Evolutionary conservation across 2,329 filamentous ascomycete species (phyloP).

Genomic region (Fusarium citri): DNA sequence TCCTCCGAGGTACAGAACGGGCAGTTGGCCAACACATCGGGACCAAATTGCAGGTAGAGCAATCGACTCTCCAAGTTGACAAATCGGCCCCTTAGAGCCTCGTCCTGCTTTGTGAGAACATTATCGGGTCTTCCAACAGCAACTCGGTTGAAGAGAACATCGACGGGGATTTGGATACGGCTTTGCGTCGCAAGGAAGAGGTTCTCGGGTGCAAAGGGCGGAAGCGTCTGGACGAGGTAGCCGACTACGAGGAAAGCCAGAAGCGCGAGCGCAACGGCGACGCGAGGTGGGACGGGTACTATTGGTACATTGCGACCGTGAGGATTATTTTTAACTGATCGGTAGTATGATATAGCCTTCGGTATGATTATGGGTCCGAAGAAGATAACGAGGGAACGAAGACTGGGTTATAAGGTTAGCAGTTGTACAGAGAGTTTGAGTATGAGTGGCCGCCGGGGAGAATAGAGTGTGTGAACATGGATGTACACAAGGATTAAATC

Average conservation of each 20-base stretch:
- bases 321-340: conserved; percentile 61
- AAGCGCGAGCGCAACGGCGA: conserved; percentile 69
- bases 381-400: conserved; percentile 68
- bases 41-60: conserved; percentile 86
- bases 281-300: conserved; percentile 65
- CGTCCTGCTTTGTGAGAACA: conserved; percentile 69
- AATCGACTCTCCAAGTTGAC: conserved; percentile 77
- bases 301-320: conserved; percentile 60
- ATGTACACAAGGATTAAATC: not conserved
- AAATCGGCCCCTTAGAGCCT: conserved; percentile 74
- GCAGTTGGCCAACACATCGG: conserved; percentile 77
- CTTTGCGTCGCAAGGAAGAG: conserved; percentile 82
- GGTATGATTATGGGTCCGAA: conserved; percentile 80
- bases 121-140: conserved; percentile 62
- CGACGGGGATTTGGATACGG: conserved; percentile 85
- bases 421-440: conserved; percentile 4
- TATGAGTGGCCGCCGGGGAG: conserved; percentile 6
- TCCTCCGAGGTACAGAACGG: conserved; percentile 84
- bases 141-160: conserved; percentile 85
- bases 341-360: conserved; percentile 73
- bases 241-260: conserved; percentile 63
- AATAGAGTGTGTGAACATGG: not conserved
- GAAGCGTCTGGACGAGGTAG: conserved; percentile 70
- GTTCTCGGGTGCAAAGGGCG: conserved; percentile 79
- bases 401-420: conserved; percentile 50